Evolutionary conservation across 192 early-diverging fungal genomes (phyloP), one percentile per base, ranked within the genome.

Genomic region (Entomortierella lignicola): DNA sequence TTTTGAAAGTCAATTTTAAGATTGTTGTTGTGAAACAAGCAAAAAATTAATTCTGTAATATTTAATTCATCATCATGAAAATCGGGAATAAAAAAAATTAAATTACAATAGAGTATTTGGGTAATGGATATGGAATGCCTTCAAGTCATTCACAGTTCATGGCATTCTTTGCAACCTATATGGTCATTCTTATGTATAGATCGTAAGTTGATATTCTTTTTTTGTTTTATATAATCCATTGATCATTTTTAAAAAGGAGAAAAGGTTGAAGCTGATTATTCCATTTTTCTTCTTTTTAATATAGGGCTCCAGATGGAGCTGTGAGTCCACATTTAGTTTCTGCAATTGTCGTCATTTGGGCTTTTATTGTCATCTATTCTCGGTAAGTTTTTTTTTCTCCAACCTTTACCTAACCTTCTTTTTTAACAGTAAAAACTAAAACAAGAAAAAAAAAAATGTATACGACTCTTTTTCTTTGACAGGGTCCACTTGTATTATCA

Each of bases 71-170:
- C n/a, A n/a, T n/a, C n/a, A n/a, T n/a, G n/a, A n/a, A n/a, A n/a
- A n/a, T 68, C 15, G 29, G 23, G 2, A 12, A 26, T 25, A 13
- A 54, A 54, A 2, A 54, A 37, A 37, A 37, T 37, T 37, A 7
- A 7, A 10, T 37, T 37, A 4, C 4, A 37, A 37, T 43, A 93
- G 92, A 77, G 30, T 87, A 90, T 68, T 72, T 93, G 20, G 90
- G 91, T 2, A 81, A 83, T 29, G 92, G 91, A n/a, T 94, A 96
- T 81, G 94, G 93, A 2, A 96, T 96, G 94, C 94, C 94, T 4
- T 92, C 91, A 3, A 89, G 86, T 54, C 94, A 96, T 72, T 80
- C 93, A 12, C 93, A 96, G 69, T 94, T 94, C 66, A 91, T 94
- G 70, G 85, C 86, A 30, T 96, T 82, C 71, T 96, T 93, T 80